These are phyloP conservation scores for Kluyveromyces sp. DNA, from an alignment of 1,139 yeast species.

Conservation along the genomic window DNA sequence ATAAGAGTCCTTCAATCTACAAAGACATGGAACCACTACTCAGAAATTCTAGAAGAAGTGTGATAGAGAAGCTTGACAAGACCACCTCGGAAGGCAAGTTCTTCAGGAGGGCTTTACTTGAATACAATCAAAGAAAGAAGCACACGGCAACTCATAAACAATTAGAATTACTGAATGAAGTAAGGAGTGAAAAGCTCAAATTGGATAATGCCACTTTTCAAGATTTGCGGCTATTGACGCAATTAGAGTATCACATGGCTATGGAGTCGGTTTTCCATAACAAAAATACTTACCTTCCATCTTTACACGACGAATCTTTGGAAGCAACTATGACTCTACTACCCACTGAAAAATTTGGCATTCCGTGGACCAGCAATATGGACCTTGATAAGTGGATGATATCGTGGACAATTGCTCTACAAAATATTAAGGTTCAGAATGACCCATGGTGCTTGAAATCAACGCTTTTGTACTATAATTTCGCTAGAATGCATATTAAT, in stretches of 20 bases:
- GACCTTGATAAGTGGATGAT: slow-evolving; percentile 77
- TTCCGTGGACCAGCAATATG: slow-evolving; percentile 60
- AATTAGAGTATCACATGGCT: slow-evolving; percentile 67
- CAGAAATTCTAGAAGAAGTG: slow-evolving; percentile 11
- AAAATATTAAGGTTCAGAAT: slow-evolving; percentile 49
- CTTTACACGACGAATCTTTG: slow-evolving; percentile 7
- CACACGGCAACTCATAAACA: slow-evolving; percentile 13
- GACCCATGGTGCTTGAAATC: slow-evolving; percentile 69
- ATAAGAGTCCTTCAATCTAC: slow-evolving; percentile 49
- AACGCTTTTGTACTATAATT: slow-evolving; percentile 62
- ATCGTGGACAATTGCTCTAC: slow-evolving; percentile 64
- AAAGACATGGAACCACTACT: slow-evolving; percentile 38
- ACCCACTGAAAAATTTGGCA: slow-evolving; percentile 55
- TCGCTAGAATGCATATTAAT: slow-evolving; percentile 70
- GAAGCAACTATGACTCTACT: slow-evolving; percentile 23
- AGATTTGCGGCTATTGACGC: slow-evolving; percentile 60
- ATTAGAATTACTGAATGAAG: slow-evolving; percentile 18
- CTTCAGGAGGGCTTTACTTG: slow-evolving; percentile 13
- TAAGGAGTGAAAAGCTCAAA: slow-evolving; percentile 16
- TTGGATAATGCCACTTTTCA: slow-evolving; percentile 30
- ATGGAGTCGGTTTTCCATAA: slow-evolving; percentile 52
- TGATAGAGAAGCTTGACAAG: slow-evolving; percentile 11
- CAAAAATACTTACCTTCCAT: slow-evolving; percentile 50
- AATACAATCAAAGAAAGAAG: slow-evolving; percentile 11
- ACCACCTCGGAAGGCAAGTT: slow-evolving; percentile 3